A percentile compares a stretch with the other conserved stretches of the same genome.
Conservation (phyloP, 1,284 basidiomycete species). For the Singerocomus inundabilis region DNA sequence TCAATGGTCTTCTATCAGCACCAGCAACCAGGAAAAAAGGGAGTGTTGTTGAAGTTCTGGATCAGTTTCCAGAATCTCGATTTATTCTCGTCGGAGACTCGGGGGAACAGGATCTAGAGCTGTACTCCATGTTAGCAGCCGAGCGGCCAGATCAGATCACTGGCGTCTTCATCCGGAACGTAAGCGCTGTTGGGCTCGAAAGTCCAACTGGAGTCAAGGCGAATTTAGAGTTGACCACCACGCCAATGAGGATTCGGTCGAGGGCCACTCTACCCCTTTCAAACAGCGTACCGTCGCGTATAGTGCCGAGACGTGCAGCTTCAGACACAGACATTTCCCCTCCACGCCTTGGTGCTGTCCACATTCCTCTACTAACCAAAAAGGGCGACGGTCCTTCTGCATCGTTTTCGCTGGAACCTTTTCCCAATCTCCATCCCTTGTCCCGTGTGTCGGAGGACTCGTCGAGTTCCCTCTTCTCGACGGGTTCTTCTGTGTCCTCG, state of each 20-base stretch:
- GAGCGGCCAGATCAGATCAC: slow-evolving; percentile 67
- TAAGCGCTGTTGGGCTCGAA: slow-evolving; percentile 45
- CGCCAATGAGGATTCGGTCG: slow-evolving; percentile 9
- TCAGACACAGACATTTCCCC: slow-evolving; percentile 24
- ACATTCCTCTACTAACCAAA: slow-evolving; percentile 15
- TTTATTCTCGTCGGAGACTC: slow-evolving; percentile 88
- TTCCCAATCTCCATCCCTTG: slow-evolving; percentile 8
- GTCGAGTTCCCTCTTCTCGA: slow-evolving; percentile 19
- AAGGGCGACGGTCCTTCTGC: slow-evolving; percentile 30
- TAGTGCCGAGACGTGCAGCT: slow-evolving; percentile 22
- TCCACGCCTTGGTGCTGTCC: slow-evolving; percentile 3
- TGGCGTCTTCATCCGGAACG: slow-evolving; percentile 79
- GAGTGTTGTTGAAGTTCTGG: slow-evolving; percentile 76
- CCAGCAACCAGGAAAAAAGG: slow-evolving; percentile 78
- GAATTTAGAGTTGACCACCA: slow-evolving; percentile 27
- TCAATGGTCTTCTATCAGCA: slow-evolving; percentile 71
- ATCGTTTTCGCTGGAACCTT: slow-evolving; percentile 15
- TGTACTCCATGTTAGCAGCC: slow-evolving; percentile 71
- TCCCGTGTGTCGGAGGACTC: slow-evolving; percentile 22
- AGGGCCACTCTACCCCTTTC: slow-evolving; percentile 11
- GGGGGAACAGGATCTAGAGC: slow-evolving; percentile 86
- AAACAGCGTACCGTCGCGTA: neutral
- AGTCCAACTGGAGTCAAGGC: slow-evolving; percentile 55
- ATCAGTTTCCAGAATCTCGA: slow-evolving; percentile 67
- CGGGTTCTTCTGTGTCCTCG: slow-evolving; percentile 24